Percentiles rank a stretch among this genome's conserved stretches.
Conservation (phyloP, 805 yeast genomes). For the Monosporozyma solicola region DNA sequence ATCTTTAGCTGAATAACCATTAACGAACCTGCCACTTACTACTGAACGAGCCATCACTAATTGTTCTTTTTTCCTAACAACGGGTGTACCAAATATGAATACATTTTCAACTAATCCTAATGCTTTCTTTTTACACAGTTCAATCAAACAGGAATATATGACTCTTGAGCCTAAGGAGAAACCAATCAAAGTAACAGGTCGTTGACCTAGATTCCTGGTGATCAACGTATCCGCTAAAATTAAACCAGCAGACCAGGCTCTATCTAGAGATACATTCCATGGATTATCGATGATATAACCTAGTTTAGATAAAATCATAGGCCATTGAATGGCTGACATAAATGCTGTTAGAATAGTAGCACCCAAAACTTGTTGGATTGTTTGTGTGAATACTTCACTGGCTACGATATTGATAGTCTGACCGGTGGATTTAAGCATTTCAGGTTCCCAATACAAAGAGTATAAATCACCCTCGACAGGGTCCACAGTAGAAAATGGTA, state of each 20-base stretch:
- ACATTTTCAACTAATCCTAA: slow-evolving; percentile 86
- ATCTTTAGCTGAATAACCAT: slow-evolving; percentile 85
- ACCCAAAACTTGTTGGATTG: slow-evolving; percentile 91
- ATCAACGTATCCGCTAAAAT: slow-evolving; percentile 86
- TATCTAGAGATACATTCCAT: slow-evolving; percentile 92
- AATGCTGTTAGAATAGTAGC: slow-evolving; percentile 81
- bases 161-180: slow-evolving; percentile 90
- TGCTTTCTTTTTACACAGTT: slow-evolving; percentile 77
- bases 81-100: slow-evolving; percentile 78
- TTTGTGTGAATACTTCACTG: slow-evolving; percentile 83
- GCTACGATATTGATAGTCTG: slow-evolving; percentile 92
- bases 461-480: slow-evolving; percentile 96
- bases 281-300: slow-evolving; percentile 91
- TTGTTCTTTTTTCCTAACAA: slow-evolving; percentile 71
- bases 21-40: slow-evolving; percentile 82
- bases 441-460: slow-evolving; percentile 95
- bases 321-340: slow-evolving; percentile 88
- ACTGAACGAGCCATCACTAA: slow-evolving; percentile 70
- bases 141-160: slow-evolving; percentile 80
- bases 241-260: slow-evolving; percentile 95
- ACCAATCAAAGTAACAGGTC: slow-evolving; percentile 90
- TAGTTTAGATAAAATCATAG: slow-evolving; percentile 82
- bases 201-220: slow-evolving; percentile 77
- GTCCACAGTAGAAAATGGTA: slow-evolving; percentile 93
- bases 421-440: slow-evolving; percentile 90